Evolutionary conservation across 768 basidiomycete genomes (phyloP).

Genomic region (Termitomyces bulborhizus): DNA sequence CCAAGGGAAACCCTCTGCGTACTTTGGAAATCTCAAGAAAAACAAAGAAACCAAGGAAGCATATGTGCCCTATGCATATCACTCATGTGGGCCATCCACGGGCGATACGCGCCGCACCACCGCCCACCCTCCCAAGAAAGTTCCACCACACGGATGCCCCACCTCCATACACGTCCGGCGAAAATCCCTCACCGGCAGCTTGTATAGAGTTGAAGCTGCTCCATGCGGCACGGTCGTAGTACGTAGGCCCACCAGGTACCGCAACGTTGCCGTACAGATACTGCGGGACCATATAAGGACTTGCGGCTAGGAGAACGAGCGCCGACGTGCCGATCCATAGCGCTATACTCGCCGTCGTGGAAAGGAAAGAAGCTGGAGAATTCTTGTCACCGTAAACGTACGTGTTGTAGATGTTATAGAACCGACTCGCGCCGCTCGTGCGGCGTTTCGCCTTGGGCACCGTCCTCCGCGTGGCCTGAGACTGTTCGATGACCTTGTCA

Average conservation of each 20-base stretch:
- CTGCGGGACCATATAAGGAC: conserved; percentile 54
- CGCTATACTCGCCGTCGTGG: conserved; percentile 27
- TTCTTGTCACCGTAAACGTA: conserved; percentile 43
- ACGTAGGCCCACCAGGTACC: conserved; percentile 62
- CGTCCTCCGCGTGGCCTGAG: conserved; percentile 14
- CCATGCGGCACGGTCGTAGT: conserved; percentile 78
- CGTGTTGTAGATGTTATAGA: conserved; percentile 87
- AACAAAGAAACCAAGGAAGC: not conserved
- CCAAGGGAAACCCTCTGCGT: not conserved
- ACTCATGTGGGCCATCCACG: conserved; percentile 71
- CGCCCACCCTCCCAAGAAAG: conserved; percentile 64
- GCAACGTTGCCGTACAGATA: conserved; percentile 19
- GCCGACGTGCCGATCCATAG: conserved; percentile 61
- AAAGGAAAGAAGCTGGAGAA: conserved; percentile 11
- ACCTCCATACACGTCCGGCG: conserved; percentile 26
- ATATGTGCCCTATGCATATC: not conserved
- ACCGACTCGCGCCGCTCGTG: conserved; percentile 35
- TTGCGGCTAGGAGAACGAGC: conserved; percentile 53
- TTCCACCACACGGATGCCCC: conserved; percentile 64
- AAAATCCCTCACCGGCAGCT: conserved; percentile 65
- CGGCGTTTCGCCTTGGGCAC: conserved; percentile 16
- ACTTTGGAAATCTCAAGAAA: not conserved
- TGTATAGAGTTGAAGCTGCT: conserved; percentile 70
- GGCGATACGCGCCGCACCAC: conserved; percentile 69
- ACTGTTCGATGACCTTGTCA: conserved; percentile 55